phyloP scores from a whole-genome alignment of 352 stramenopile genomes.

The Globisporangium cystogenes region DNA sequence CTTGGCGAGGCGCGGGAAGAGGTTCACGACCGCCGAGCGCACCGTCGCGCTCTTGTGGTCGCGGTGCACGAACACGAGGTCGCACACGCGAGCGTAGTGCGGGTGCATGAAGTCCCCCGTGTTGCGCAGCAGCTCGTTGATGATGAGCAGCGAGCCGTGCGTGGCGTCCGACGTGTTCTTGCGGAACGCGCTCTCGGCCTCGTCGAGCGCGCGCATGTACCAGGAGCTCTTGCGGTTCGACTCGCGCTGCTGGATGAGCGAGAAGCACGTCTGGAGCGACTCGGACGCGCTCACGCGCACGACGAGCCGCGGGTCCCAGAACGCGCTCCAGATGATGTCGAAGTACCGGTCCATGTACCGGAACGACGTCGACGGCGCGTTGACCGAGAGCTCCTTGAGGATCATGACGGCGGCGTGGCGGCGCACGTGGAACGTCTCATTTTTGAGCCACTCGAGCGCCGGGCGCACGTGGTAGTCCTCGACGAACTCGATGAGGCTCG shows the following conservation, averaged over 20 bases:
- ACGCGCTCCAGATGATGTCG: constrained; percentile 87
- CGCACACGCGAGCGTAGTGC: constrained; percentile 68
- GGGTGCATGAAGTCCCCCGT: constrained; percentile 87
- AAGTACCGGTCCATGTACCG: constrained; percentile 89
- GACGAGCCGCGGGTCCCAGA: constrained; percentile 78
- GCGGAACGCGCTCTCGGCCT: constrained; percentile 70
- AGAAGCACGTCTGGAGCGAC: constrained; percentile 81
- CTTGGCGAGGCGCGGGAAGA: constrained; percentile 83
- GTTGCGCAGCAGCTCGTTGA: constrained; percentile 85
- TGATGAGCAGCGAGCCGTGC: constrained; percentile 76
- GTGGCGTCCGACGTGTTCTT: constrained; percentile 72
- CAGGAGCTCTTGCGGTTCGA: constrained; percentile 80
- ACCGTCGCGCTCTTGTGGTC: constrained; percentile 79
- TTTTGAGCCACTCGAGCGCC: constrained; percentile 85
- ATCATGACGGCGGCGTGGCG: constrained; percentile 85
- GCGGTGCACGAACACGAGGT: constrained; percentile 68
- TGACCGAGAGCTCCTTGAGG: constrained; percentile 81
- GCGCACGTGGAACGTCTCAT: constrained; percentile 86
- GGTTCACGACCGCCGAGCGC: constrained; percentile 76
- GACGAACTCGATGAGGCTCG: constrained; percentile 85
- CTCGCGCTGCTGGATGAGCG: constrained; percentile 85
- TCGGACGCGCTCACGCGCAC: constrained; percentile 78
- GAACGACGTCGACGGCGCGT: constrained; percentile 81
- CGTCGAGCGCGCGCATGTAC: constrained; percentile 76
- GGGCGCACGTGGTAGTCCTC: constrained; percentile 87